Percentiles rank a stretch among this genome's conserved stretches.
Conservation (phyloP, 768 basidiomycete species). For the Russula virescens region DNA sequence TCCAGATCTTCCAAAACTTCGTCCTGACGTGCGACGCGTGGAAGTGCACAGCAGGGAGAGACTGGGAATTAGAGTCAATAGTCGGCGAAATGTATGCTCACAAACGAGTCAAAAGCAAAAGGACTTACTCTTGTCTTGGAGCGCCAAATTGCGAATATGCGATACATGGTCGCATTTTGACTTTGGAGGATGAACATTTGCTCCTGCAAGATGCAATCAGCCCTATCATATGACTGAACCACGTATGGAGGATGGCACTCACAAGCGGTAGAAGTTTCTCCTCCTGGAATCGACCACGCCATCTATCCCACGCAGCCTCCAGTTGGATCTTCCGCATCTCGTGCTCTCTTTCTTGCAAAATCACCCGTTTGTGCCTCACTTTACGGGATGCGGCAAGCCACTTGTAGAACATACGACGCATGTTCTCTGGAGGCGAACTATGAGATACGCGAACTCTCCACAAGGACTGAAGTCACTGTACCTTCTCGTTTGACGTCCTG, state of each 20-base stretch:
- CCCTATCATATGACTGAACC: not conserved
- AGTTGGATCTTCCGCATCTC: conserved; percentile 50
- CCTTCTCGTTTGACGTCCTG: conserved; percentile 77
- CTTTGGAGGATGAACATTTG: conserved; percentile 54
- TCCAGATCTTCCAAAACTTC: conserved; percentile 62
- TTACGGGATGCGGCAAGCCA: conserved; percentile 62
- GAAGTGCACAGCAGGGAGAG: conserved; percentile 75
- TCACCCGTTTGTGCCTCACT: conserved; percentile 53
- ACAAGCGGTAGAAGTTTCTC: conserved; percentile 63
- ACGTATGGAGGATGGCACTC: conserved; percentile 25
- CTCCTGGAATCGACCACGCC: conserved; percentile 67
- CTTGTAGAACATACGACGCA: conserved; percentile 60
- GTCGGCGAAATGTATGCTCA: not conserved
- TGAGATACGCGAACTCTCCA: not conserved
- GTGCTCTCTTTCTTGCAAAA: conserved; percentile 55
- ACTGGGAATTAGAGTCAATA: conserved; percentile 37
- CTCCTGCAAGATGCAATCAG: conserved; percentile 26
- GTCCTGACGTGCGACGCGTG: conserved; percentile 55
- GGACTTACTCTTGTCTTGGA: conserved; percentile 57
- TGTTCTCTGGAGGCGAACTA: conserved; percentile 44
- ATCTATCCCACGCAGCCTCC: conserved; percentile 66
- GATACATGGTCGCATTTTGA: conserved; percentile 55
- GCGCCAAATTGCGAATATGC: conserved; percentile 71
- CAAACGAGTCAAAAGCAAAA: not conserved
- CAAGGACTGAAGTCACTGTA: conserved; percentile 27